Base-by-base conservation (phyloP, 2,329 filamentous ascomycete species). In the Allantophomopsis cytisporea region DNA sequence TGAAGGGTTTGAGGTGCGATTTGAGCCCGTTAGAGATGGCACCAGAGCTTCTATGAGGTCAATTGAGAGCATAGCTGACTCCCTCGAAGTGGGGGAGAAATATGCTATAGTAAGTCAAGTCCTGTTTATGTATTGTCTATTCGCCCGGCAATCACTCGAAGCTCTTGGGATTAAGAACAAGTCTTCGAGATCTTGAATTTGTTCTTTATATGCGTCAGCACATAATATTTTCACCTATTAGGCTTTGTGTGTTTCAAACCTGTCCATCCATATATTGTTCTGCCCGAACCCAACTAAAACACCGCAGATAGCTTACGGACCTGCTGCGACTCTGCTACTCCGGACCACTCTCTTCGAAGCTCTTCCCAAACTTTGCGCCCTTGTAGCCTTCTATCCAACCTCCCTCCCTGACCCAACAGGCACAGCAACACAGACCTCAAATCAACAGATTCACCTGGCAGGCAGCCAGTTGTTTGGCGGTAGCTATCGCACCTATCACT, bases 371-470 rank as follows among this genome's bases (percentile, higher is more conserved):
- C 65, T 80, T 11, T 69, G 67, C 44, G 72, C 71, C 0, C 60
- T 80, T 2, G 60, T 79, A 17, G 74, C 73, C 14, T 80, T 80
- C 60, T 80, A 81, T 47, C 76, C 76, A 0, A 63, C 67, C 32
- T 58, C 62, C 12, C 71, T 80, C 39, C 74, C 76, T 0, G 38
- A 40, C n/a, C 32, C 32, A 30, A 61, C 66, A 31, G 63, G 65
- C 0, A 52, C 39, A 7, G 57, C 35, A 50, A 50, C 12, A 45
- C 47, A 20, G 60, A 60, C 44, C 54, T 62, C 13, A 50, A 51
- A 35, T 50, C 30, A 54, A 48, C 41, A 13, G 44, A 45, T 68
- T 3, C 60, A 61, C 52, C 45, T 50, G 11, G 38, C 38, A 16
- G 38, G 17, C 5, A 28, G 28, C 21, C 41, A 40, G 14, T 33